These are phyloP conservation scores for Teratosphaeria viscida DNA, from an alignment of 2,329 filamentous ascomycete species.

Conservation along the genomic window DNA sequence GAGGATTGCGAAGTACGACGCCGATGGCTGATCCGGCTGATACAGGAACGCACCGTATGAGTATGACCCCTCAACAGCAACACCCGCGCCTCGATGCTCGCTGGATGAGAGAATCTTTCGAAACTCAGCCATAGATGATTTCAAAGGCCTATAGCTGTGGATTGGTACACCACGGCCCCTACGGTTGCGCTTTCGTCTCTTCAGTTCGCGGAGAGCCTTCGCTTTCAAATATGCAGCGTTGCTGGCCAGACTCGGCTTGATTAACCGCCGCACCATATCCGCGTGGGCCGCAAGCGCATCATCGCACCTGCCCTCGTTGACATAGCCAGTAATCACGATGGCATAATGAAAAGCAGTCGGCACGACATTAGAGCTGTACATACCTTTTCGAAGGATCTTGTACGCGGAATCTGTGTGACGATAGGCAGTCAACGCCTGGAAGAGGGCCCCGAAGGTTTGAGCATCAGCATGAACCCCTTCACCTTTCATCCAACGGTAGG, in stretches of 20 bases:
- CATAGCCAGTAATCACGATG: slow-evolving; percentile 42
- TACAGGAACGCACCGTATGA: slow-evolving; percentile 16
- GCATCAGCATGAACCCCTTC: slow-evolving; percentile 42
- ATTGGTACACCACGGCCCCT: slow-evolving; percentile 17
- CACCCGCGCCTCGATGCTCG: slow-evolving; percentile 1
- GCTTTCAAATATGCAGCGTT: slow-evolving; percentile 33
- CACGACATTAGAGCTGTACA: slow-evolving; percentile 36
- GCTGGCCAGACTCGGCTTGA: slow-evolving; percentile 33
- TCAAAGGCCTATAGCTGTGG: slow-evolving; percentile 16
- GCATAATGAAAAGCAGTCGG: slow-evolving; percentile 43
- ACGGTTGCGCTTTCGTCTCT: slow-evolving; percentile 27
- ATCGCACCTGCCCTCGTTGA: slow-evolving; percentile 30
- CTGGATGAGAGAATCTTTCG: not conserved
- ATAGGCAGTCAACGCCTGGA: slow-evolving; percentile 45
- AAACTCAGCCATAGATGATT: slow-evolving; percentile 27
- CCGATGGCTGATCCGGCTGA: slow-evolving; percentile 24
- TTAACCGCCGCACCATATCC: slow-evolving; percentile 30
- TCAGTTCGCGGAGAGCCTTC: slow-evolving; percentile 10
- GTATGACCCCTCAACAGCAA: slow-evolving; percentile 34
- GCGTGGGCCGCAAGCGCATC: slow-evolving; percentile 42
- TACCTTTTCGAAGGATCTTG: slow-evolving; percentile 41
- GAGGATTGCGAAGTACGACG: slow-evolving; percentile 45
- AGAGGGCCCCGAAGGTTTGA: slow-evolving; percentile 51
- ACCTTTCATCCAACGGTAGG: slow-evolving; percentile 47
- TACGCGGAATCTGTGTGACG: slow-evolving; percentile 46